Evolutionary conservation across 371 early-diverging fungal genomes (phyloP).

Genomic region (Mucor irregularis): DNA sequence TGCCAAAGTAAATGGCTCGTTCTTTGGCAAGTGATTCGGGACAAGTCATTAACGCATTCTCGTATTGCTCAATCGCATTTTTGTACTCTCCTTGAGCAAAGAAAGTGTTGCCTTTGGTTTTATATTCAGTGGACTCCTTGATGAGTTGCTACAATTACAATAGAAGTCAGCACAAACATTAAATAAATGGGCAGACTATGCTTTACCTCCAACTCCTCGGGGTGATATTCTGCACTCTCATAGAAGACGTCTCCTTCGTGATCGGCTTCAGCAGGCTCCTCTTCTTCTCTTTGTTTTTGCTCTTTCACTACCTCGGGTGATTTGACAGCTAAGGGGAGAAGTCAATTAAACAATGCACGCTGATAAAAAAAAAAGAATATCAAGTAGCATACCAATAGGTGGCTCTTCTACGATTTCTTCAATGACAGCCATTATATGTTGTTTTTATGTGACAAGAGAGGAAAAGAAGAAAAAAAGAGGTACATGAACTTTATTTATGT

Average conservation of each 20-base stretch:
- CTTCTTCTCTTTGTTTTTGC: background rate
- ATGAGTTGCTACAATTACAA: constrained; percentile 25
- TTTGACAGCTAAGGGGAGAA: too few species aligned
- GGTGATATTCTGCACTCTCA: constrained; percentile 35
- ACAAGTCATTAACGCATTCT: constrained; percentile 61
- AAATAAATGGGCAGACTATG: background rate
- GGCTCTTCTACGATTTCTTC: constrained; percentile 39
- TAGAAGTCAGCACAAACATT: background rate
- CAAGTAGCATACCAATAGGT: background rate
- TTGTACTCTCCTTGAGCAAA: constrained; percentile 55
- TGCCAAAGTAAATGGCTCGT: constrained; percentile 59
- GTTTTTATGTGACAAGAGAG: background rate
- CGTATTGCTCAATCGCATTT: constrained; percentile 58
- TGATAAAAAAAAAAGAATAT: too few species aligned
- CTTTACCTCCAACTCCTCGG: constrained; percentile 39
- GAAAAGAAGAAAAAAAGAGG: background rate
- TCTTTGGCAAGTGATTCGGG: constrained; percentile 47
- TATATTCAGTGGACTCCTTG: constrained; percentile 52
- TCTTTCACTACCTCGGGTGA: background rate
- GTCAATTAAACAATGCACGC: too few species aligned
- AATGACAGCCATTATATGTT: constrained; percentile 43
- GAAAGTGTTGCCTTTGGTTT: constrained; percentile 50
- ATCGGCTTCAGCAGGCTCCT: constrained; percentile 8
- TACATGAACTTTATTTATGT: too few species aligned
- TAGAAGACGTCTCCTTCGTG: constrained; percentile 48